Conservation (phyloP, 768 basidiomycete species). For the Kwoniella mangroviensis region DNA sequence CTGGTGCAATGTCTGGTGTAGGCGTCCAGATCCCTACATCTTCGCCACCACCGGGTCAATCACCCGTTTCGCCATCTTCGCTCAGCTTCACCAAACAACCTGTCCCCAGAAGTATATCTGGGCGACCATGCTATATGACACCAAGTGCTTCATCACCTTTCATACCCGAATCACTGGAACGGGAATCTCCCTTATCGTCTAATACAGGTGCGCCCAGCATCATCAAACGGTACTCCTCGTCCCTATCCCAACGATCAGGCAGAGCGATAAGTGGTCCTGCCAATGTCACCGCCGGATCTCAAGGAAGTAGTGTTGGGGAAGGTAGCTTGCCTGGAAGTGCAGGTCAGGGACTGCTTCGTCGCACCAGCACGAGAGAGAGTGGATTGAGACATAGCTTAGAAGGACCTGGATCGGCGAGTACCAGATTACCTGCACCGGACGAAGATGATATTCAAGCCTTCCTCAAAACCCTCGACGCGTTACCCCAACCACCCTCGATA, state of each 20-base stretch:
- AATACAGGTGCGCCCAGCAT: constrained; percentile 36
- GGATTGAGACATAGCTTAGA: constrained; percentile 42
- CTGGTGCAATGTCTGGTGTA: constrained; percentile 35
- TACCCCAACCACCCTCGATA: constrained; percentile 52
- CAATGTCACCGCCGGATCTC: constrained; percentile 24
- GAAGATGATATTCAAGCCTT: constrained; percentile 55
- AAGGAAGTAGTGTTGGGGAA: constrained; percentile 47
- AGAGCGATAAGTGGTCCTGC: constrained; percentile 18
- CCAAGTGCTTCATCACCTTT: constrained; percentile 43
- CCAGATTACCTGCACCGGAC: constrained; percentile 30
- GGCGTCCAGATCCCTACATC: constrained; percentile 15
- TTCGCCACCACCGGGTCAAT: constrained; percentile 30
- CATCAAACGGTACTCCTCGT: constrained; percentile 54
- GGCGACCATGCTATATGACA: constrained; percentile 34
- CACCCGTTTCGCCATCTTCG: constrained; percentile 42
- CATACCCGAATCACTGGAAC: constrained; percentile 46
- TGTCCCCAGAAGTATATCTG: constrained; percentile 39
- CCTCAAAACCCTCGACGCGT: constrained; percentile 53
- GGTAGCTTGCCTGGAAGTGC: constrained; percentile 33
- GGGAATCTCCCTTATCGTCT: constrained; percentile 22
- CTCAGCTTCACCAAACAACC: constrained; percentile 46
- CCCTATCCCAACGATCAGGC: constrained; percentile 40
- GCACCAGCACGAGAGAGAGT: constrained; percentile 43
- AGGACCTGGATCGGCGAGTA: background rate
- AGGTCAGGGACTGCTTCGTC: constrained; percentile 25